phyloP scores from a whole-genome alignment of 345 rosid species.

The Trapa incisa region DNA sequence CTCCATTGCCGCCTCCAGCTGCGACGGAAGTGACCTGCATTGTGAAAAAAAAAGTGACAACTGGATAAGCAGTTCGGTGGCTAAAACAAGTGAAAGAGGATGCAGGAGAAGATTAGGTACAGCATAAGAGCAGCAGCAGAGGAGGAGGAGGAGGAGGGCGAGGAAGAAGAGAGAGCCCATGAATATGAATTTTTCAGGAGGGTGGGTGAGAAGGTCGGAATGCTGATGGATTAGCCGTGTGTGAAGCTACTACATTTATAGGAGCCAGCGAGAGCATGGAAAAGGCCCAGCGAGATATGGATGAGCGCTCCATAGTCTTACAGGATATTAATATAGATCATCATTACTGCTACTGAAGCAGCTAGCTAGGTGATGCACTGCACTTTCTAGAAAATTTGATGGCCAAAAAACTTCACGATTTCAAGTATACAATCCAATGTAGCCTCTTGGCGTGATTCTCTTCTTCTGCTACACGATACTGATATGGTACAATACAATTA shows the following conservation, averaged over 20 bases:
- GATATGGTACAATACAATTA: no score
- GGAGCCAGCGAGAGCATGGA: neutral
- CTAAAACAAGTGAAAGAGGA: neutral
- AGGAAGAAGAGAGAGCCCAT: neutral
- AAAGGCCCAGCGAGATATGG: neutral
- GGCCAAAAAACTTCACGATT: no score
- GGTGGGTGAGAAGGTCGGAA: neutral
- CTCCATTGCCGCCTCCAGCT: neutral
- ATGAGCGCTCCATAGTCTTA: neutral
- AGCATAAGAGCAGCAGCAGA: neutral
- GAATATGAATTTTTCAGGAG: neutral
- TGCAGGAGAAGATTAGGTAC: neutral
- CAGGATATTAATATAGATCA: no score
- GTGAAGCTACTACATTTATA: slow-evolving; percentile 4
- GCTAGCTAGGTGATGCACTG: no score
- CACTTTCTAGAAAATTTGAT: no score
- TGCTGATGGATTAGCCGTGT: slow-evolving; percentile 4
- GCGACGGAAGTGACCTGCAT: slow-evolving; percentile 11
- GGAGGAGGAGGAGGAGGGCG: slow-evolving; percentile 6
- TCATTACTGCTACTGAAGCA: no score
- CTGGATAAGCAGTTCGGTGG: neutral
- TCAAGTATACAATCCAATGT: no score
- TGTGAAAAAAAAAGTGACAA: neutral
- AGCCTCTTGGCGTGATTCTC: no score
- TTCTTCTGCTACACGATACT: no score